Conservation (phyloP, 306 rosid species). For the Cucurbita ficifolia region DNA sequence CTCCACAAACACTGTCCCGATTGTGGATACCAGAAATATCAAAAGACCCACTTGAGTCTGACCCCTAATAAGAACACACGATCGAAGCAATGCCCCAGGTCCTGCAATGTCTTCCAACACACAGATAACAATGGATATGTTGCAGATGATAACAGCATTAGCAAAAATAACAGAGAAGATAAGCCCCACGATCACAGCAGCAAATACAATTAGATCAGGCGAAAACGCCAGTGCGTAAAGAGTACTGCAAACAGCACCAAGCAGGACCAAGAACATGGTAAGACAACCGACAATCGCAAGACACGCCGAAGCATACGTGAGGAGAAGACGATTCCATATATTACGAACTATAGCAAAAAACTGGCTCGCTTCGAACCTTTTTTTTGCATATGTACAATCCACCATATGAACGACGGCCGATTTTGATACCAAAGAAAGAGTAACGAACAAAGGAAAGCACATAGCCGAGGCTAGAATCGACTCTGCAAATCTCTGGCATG, state of each 20-base stretch:
- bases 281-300: constrained; percentile 50
- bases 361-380: constrained; percentile 41
- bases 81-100: constrained; percentile 69
- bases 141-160: constrained; percentile 62
- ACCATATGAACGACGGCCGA: constrained; percentile 74
- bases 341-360: constrained; percentile 38
- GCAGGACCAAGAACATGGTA: constrained; percentile 51
- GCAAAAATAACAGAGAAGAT: constrained; percentile 72
- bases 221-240: constrained; percentile 43
- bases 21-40: constrained; percentile 70
- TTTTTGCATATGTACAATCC: constrained; percentile 65
- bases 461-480: constrained; percentile 36
- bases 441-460: constrained; percentile 59
- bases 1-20: constrained; percentile 86
- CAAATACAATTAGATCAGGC: constrained; percentile 35
- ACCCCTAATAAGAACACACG: constrained; percentile 58
- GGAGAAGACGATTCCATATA: constrained; percentile 65
- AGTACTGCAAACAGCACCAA: constrained; percentile 58
- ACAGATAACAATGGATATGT: constrained; percentile 65
- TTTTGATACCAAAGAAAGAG: constrained; percentile 56
- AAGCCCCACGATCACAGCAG: constrained; percentile 45
- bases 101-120: constrained; percentile 89
- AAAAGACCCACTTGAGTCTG: constrained; percentile 86
- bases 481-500: constrained; percentile 61
- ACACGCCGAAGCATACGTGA: constrained; percentile 57